These are phyloP conservation scores for Serpula lacrymans DNA, from an alignment of 768 basidiomycete species.

Conservation along the genomic window DNA sequence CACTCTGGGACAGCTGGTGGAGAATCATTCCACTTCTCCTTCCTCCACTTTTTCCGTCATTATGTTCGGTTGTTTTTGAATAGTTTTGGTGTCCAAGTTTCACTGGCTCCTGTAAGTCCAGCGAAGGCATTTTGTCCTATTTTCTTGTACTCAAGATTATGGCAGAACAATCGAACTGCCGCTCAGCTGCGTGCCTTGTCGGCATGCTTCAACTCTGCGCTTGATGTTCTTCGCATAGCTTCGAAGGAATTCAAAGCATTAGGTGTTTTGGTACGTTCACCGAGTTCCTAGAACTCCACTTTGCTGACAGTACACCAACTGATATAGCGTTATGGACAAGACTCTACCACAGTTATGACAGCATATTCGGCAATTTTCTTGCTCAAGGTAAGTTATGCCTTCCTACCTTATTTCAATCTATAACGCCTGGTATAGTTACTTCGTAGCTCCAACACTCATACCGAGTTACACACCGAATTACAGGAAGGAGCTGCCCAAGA, in stretches of 20 bases:
- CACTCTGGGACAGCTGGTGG: constrained; percentile 51
- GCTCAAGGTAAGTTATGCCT: constrained; percentile 52
- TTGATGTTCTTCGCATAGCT: constrained; percentile 67
- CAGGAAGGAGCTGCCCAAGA: constrained; percentile 59
- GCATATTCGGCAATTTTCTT: constrained; percentile 83
- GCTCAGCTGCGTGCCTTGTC: constrained; percentile 68
- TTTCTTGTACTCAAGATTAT: neutral
- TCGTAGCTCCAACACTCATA: constrained; percentile 55
- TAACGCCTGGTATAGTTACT: constrained; percentile 49
- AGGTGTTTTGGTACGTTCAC: constrained; percentile 61
- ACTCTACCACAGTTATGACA: constrained; percentile 81
- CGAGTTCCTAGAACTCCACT: neutral
- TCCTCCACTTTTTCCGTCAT: constrained; percentile 72
- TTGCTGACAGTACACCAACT: constrained; percentile 6
- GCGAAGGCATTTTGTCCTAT: constrained; percentile 4
- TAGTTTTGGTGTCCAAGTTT: constrained; percentile 73
- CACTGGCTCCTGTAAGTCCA: constrained; percentile 50
- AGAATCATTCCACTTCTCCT: constrained; percentile 70
- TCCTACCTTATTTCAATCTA: constrained; percentile 1
- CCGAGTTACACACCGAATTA: constrained; percentile 58
- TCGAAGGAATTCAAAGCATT: constrained; percentile 70
- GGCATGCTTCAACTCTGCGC: constrained; percentile 71
- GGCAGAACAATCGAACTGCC: constrained; percentile 51
- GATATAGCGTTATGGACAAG: constrained; percentile 75
- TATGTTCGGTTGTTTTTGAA: constrained; percentile 82